Evolutionary conservation across 78 protist species (phyloP), one percentile per base, ranked within the genome.

Genomic region (Tieghemostelium lacteum): DNA sequence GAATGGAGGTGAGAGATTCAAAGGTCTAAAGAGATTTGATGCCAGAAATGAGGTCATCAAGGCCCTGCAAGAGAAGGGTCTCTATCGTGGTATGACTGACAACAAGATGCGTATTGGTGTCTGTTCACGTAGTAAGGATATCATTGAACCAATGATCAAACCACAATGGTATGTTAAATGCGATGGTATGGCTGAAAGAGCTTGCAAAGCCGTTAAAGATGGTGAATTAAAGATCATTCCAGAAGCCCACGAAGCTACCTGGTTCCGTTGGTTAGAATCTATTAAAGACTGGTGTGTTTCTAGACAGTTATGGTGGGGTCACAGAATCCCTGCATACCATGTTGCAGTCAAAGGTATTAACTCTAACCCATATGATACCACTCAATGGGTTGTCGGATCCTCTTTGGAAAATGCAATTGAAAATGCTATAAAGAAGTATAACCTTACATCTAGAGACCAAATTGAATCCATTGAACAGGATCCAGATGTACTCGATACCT

Each of bases 301-400:
- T 16, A 86, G 99, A 7, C 99, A 99, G 92, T 95, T 99, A 34
- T 99, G 99, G 99, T 99, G 99, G 99, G 99, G 99, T 36, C 99
- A 99, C 93, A 97, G 98, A 45, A 98, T 99, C 52, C 99, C 99
- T 16, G 99, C 99, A 17, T 99, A 92, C 73, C 74, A 85, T 33
- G 92, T 75, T 49, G 49, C 5, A 1, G 20, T 85, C 57, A 64
- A 40, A 55, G 92, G 93, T 26, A 31, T 58, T 31, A 54, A 7
- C 20, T 26, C 94, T 8, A 61, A 80, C 69, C 91, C 65, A 45
- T 62, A 45, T 36, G 71, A 49, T 17, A 67, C 71, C 31, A 20
- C 52, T 16, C 85, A 73, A 34, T 93, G 95, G 95, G 95, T 93
- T 24, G 83, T 60, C 20, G 95, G 86, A 36, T 17, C 8, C 31